phyloP scores from a whole-genome alignment of 768 basidiomycete species.

The Sutorius australiensis region DNA sequence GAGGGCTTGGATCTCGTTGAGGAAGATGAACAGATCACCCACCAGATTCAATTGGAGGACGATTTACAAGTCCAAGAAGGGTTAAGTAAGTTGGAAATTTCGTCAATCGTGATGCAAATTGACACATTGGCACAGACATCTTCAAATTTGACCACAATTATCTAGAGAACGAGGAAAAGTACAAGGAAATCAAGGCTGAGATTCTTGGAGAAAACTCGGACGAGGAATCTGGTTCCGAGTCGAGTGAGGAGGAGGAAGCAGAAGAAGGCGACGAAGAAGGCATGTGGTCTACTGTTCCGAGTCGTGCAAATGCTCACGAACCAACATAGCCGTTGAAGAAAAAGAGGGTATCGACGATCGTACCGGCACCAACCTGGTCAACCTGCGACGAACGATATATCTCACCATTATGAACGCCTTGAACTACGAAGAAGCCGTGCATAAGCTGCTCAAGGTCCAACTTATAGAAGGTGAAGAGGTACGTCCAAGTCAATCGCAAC shows the following conservation, averaged over 20 bases:
- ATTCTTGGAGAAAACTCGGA: conserved; percentile 89
- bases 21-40: conserved; percentile 97
- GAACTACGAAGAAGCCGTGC: conserved; percentile 98
- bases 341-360: conserved; percentile 91
- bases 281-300: neutral
- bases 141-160: conserved; percentile 93
- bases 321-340: conserved; percentile 55
- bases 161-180: conserved; percentile 90
- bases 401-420: conserved; percentile 98
- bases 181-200: conserved; percentile 85
- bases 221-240: conserved; percentile 62
- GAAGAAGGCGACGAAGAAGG: conserved; percentile 58
- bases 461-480: conserved; percentile 94
- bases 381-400: conserved; percentile 90
- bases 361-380: conserved; percentile 94
- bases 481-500: conserved; percentile 14
- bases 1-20: conserved; percentile 96
- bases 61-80: conserved; percentile 93
- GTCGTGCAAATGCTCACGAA: conserved; percentile 27
- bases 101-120: conserved; percentile 2
- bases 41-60: conserved; percentile 88
- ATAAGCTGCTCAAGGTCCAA: conserved; percentile 93
- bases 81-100: conserved; percentile 62
- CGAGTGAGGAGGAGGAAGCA: conserved; percentile 60
- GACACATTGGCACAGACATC: conserved; percentile 55